Percentiles rank a stretch among this genome's conserved stretches.
phyloP scores from a whole-genome alignment of 441 rosid species.

The Omphalea diandra region DNA sequence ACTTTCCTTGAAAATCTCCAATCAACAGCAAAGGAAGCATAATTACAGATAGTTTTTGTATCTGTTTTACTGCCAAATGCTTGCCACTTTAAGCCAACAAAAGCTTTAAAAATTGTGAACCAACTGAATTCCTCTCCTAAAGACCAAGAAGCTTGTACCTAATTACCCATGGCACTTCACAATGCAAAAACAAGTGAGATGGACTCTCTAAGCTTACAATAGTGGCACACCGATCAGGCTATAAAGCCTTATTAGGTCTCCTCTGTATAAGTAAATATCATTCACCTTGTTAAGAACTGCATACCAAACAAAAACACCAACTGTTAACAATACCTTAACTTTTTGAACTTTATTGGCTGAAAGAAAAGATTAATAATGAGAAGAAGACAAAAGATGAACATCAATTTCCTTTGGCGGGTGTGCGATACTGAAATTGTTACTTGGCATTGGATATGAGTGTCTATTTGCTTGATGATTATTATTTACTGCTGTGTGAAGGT shows the following conservation, averaged over 20 bases:
- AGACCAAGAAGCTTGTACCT: no score
- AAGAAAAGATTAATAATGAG: background rate
- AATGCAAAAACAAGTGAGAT: background rate
- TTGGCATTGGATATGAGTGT: background rate
- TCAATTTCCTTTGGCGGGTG: background rate
- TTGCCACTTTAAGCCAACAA: background rate
- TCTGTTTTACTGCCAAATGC: background rate
- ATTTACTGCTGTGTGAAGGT: background rate
- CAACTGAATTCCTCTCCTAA: background rate
- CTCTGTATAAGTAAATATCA: background rate
- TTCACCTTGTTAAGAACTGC: constrained; percentile 1
- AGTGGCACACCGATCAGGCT: background rate
- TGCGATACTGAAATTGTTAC: background rate
- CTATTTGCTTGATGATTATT: background rate
- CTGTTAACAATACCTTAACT: background rate
- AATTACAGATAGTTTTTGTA: background rate
- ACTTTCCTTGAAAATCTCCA: no score
- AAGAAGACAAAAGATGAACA: background rate
- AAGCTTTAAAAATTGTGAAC: background rate
- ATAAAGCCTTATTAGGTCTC: background rate
- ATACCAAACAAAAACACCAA: background rate
- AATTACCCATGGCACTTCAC: background rate
- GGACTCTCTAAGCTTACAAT: background rate
- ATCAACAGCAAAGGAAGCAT: background rate
- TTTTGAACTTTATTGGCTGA: background rate